Conservation (phyloP, 192 early-diverging fungal genomes). For the Linnemannia zychae region DNA sequence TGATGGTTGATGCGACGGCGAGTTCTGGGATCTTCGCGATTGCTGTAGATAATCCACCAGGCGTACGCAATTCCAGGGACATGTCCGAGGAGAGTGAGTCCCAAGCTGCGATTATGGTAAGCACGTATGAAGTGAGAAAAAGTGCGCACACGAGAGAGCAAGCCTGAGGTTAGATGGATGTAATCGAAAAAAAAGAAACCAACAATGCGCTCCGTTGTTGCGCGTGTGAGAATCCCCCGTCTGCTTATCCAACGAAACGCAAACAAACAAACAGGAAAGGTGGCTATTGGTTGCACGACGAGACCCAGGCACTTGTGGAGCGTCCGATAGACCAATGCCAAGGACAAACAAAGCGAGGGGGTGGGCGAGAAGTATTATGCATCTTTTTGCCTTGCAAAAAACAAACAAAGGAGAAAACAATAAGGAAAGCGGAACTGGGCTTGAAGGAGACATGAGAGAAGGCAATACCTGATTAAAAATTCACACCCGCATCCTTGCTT, state of each 20-base stretch:
- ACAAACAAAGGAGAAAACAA: neutral
- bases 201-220: neutral
- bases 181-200: neutral
- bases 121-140: neutral
- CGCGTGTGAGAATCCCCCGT: neutral
- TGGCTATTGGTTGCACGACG: neutral
- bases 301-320: conserved; percentile 2
- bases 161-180: neutral
- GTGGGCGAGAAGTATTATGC: neutral
- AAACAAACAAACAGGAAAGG: neutral
- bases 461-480: conserved; percentile 39
- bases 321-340: neutral
- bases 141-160: neutral
- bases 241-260: conserved; percentile 1
- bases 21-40: conserved; percentile 29
- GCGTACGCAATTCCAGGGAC: conserved; percentile 41
- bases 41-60: conserved; percentile 49
- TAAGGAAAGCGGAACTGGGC: neutral
- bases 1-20: neutral
- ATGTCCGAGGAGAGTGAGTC: conserved; percentile 34
- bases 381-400: neutral
- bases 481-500: conserved; percentile 47
- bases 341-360: neutral
- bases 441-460: too few species aligned
- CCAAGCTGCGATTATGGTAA: conserved; percentile 12